Conservation (phyloP, 805 yeast genomes). For the Metschnikowia dekortorum region DNA sequence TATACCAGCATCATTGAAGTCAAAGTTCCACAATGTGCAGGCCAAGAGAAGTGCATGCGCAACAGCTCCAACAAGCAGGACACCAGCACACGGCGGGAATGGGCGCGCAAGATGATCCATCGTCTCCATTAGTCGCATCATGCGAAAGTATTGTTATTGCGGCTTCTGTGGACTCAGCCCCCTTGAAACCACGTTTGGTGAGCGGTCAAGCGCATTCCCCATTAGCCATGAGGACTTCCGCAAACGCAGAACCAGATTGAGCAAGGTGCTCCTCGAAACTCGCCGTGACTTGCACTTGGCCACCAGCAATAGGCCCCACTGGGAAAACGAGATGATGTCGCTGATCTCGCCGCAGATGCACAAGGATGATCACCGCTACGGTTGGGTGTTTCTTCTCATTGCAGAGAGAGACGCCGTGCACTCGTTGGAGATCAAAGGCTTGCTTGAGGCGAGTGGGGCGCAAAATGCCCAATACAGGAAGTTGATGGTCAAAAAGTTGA, state of each 20-base stretch:
- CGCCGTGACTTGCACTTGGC: constrained; percentile 63
- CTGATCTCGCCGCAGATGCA: constrained; percentile 48
- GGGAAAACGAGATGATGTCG: constrained; percentile 43
- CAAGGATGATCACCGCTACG: constrained; percentile 47
- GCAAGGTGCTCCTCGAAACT: constrained; percentile 55
- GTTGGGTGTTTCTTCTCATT: constrained; percentile 55
- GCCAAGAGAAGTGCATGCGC: too few relatives aligned
- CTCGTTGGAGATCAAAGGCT: constrained; percentile 58
- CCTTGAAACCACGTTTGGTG: constrained; percentile 40
- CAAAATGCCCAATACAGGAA: constrained; percentile 43
- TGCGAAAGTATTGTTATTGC: too few relatives aligned
- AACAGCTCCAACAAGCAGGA: too few relatives aligned
- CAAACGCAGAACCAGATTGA: constrained; percentile 60
- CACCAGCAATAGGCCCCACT: constrained; percentile 60
- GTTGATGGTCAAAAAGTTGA: constrained; percentile 58
- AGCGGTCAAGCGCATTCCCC: constrained; percentile 58
- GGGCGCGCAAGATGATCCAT: too few relatives aligned
- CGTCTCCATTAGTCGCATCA: too few relatives aligned
- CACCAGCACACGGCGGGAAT: too few relatives aligned
- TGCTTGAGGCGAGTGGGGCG: constrained; percentile 50
- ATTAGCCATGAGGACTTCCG: constrained; percentile 66
- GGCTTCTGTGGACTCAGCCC: not conserved
- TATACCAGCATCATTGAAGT: too few relatives aligned
- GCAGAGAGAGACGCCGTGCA: constrained; percentile 75
- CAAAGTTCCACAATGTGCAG: too few relatives aligned